Conservation (phyloP, 129 eudicot species). For the Helianthus tuberosus region DNA sequence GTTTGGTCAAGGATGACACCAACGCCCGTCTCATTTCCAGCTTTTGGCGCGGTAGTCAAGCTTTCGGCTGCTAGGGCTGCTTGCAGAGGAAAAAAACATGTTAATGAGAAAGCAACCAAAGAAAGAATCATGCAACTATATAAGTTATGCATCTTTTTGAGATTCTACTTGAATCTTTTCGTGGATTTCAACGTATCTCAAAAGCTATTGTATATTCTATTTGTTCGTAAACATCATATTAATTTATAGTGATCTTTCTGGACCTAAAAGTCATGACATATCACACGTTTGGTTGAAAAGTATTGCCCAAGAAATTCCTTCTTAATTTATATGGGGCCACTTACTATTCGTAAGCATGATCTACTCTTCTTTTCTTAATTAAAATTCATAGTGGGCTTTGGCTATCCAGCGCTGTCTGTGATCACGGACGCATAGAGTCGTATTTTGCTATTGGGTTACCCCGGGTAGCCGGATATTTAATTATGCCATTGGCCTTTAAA, state of each 20-base stretch:
- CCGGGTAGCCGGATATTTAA: too few relatives aligned
- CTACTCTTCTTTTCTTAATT: too few relatives aligned
- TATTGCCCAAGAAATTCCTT: too few relatives aligned
- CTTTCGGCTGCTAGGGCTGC: background rate
- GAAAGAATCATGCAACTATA: slow-evolving; percentile 16
- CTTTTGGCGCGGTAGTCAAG: background rate
- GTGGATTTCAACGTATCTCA: background rate
- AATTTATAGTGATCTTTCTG: background rate
- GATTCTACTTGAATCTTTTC: background rate
- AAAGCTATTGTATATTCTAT: slow-evolving; percentile 14
- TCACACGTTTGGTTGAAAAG: slow-evolving; percentile 24
- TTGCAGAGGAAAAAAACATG: slow-evolving; percentile 6
- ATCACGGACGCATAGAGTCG: too few relatives aligned
- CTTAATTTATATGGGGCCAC: too few relatives aligned
- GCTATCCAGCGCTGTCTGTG: too few relatives aligned
- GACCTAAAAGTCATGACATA: slow-evolving; percentile 4
- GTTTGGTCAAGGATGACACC: slow-evolving; percentile 50
- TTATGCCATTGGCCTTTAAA: too few relatives aligned
- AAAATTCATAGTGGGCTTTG: too few relatives aligned
- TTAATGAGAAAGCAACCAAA: slow-evolving; percentile 15
- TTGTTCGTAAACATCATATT: background rate
- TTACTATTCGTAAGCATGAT: too few relatives aligned
- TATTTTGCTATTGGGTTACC: too few relatives aligned
- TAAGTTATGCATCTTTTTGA: slow-evolving; percentile 17
- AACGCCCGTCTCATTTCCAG: slow-evolving; percentile 14